phyloP scores from a whole-genome alignment of 2,329 filamentous ascomycete genomes.

The Clarireedia hainanense region DNA sequence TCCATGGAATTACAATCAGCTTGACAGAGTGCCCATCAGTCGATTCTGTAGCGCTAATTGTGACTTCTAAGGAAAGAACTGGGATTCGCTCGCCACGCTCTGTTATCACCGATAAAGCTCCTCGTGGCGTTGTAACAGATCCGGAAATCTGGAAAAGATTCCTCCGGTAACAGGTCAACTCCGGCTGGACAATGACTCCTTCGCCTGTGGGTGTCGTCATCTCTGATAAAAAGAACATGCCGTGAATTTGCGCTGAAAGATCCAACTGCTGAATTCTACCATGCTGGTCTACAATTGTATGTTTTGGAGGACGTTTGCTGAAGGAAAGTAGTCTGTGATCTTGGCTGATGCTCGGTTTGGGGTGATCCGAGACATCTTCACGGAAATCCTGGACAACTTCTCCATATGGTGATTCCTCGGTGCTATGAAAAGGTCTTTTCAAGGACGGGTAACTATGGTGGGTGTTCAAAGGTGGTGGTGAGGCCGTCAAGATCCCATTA shows the following conservation, averaged over 20 bases:
- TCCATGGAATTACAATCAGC: slow-evolving; percentile 96
- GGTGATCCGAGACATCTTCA: slow-evolving; percentile 25
- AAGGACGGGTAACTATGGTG: slow-evolving; percentile 29
- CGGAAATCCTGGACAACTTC: slow-evolving; percentile 24
- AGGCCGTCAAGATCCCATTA: slow-evolving; percentile 20
- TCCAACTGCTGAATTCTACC: slow-evolving; percentile 41
- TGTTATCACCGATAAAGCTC: slow-evolving; percentile 70
- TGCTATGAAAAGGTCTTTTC: slow-evolving; percentile 26
- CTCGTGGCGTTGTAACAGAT: slow-evolving; percentile 71
- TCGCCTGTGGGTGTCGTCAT: slow-evolving; percentile 39
- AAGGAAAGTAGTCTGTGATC: slow-evolving; percentile 30
- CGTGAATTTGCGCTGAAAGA: slow-evolving; percentile 64
- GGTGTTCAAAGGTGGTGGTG: slow-evolving; percentile 23
- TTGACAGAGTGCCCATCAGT: slow-evolving; percentile 88
- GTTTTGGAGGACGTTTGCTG: slow-evolving; percentile 31
- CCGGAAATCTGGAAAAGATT: slow-evolving; percentile 96
- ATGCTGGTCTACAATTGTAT: slow-evolving; percentile 41
- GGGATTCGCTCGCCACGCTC: slow-evolving; percentile 79
- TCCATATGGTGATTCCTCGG: slow-evolving; percentile 23
- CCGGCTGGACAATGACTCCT: slow-evolving; percentile 52
- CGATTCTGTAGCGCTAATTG: slow-evolving; percentile 87
- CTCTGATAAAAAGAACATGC: slow-evolving; percentile 84
- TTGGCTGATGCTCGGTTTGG: slow-evolving; percentile 28
- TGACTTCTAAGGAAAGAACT: slow-evolving; percentile 75
- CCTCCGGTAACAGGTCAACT: slow-evolving; percentile 90